phyloP scores from a whole-genome alignment of 2,329 filamentous ascomycete species.

The Cercospora sp. region DNA sequence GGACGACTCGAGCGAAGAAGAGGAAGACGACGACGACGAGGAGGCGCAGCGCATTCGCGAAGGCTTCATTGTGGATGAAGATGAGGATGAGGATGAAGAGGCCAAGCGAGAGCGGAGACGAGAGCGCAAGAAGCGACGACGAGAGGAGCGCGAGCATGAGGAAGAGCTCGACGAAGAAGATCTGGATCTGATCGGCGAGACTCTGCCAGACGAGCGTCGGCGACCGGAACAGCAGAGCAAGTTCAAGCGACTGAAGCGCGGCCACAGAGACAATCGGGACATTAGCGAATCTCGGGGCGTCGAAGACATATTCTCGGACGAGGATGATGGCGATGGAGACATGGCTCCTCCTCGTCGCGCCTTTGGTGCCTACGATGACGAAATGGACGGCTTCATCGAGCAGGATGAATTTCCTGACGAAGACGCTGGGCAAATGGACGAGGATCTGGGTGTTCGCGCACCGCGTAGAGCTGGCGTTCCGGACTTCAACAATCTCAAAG shows the following conservation, averaged over 20 bases:
- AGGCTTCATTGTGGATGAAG: constrained; percentile 94
- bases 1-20: constrained; percentile 88
- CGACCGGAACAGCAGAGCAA: constrained; percentile 69
- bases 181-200: constrained; percentile 88
- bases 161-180: constrained; percentile 90
- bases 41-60: constrained; percentile 76
- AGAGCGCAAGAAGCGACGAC: constrained; percentile 73
- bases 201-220: constrained; percentile 68
- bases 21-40: constrained; percentile 82
- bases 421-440: constrained; percentile 70
- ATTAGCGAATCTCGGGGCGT: constrained; percentile 68
- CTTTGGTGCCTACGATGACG: constrained; percentile 63
- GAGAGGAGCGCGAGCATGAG: constrained; percentile 80
- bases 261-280: constrained; percentile 70
- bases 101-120: constrained; percentile 58
- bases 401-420: constrained; percentile 91
- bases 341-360: constrained; percentile 45
- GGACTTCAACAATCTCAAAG: constrained; percentile 67
- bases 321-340: constrained; percentile 69
- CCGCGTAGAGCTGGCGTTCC: constrained; percentile 69
- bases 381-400: constrained; percentile 92
- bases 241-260: constrained; percentile 94
- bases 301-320: constrained; percentile 92
- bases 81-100: constrained; percentile 77
- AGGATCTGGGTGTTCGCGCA: constrained; percentile 85